Evolutionary conservation across 1,284 basidiomycete species (phyloP), one percentile per base, ranked within the genome.

Genomic region (Ustilago shanxiensis): DNA sequence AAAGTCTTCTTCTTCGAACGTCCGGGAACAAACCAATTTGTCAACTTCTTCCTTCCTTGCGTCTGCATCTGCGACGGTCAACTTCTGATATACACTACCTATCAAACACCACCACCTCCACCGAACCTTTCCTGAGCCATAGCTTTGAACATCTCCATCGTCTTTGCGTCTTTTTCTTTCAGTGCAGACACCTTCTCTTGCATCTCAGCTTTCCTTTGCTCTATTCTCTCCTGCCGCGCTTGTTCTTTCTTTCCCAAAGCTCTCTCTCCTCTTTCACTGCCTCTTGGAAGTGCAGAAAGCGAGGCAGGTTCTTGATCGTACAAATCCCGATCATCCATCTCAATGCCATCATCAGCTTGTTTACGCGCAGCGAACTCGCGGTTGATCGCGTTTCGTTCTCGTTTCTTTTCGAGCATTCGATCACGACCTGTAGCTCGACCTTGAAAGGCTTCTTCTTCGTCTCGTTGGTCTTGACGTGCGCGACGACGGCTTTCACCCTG

Each of bases 81-180:
- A n/a, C n/a, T n/a, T n/a, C n/a, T n/a, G n/a, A n/a, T n/a, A n/a
- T n/a, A n/a, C n/a, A n/a, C n/a, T n/a, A n/a, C n/a, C n/a, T 6
- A 13, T 33, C 29, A 22, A 35, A 16, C 10, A 16, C 33, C 31
- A 13, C n/a, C 3, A 31, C 31, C 33, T 39, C 49, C 49, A 52
- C 73, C 73, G 44, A 76, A 79, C 8, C 77, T 56, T 37, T 75
- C 58, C 33, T 44, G 22, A 2, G 77, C 77, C 58, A 79, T 47
- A 22, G 66, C 66, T 33, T 68, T 65, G 49, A 82, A 66, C 80
- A 79, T 79, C 2, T 76, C 73, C 66, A 82, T 80, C 33, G 79
- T 82, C 31, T 59, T 62, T 5, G 20, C 61, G 22, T 80, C 79
- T 35, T 73, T 79, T 16, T 58, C 45, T 39, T 66, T 76, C 44